These are phyloP conservation scores for Aspergillus bridgeri DNA, from an alignment of 495 filamentous ascomycete species.

Conservation along the genomic window DNA sequence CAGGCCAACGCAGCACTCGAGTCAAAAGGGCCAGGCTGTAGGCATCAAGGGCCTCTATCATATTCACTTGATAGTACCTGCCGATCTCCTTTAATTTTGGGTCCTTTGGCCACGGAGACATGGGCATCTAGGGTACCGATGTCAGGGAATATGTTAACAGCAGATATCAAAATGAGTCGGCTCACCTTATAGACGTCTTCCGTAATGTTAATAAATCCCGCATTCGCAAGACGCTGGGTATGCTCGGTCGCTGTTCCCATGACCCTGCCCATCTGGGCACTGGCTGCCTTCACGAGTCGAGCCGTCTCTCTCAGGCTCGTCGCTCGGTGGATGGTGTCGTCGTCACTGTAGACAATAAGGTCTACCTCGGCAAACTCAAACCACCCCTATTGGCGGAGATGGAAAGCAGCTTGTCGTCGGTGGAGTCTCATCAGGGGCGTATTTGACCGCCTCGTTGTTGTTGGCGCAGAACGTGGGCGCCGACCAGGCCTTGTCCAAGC, in stretches of 20 bases:
- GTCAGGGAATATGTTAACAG: background rate
- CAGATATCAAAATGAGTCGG: background rate
- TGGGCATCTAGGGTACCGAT: conserved; percentile 15
- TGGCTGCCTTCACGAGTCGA: background rate
- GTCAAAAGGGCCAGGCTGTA: conserved; percentile 50
- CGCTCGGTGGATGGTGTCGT: background rate
- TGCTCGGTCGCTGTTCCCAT: background rate
- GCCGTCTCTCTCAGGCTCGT: background rate
- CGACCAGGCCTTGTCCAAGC: conserved; percentile 19
- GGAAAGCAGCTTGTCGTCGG: conserved; percentile 40
- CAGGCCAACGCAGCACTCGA: conserved; percentile 50
- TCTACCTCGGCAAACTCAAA: background rate
- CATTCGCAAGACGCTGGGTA: background rate
- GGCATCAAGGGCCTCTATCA: conserved; percentile 39
- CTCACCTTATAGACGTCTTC: background rate
- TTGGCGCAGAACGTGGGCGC: conserved; percentile 27
- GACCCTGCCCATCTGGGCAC: background rate
- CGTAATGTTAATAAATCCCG: background rate
- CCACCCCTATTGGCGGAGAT: conserved; percentile 26
- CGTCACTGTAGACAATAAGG: background rate
- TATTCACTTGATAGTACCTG: conserved; percentile 37
- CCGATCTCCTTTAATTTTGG: conserved; percentile 47
- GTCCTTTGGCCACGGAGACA: conserved; percentile 40
- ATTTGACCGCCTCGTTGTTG: conserved; percentile 40
- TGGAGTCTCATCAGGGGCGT: conserved; percentile 46